Evolutionary conservation across 2,329 filamentous ascomycete genomes (phyloP).

Genomic region (Boeremia exigua): DNA sequence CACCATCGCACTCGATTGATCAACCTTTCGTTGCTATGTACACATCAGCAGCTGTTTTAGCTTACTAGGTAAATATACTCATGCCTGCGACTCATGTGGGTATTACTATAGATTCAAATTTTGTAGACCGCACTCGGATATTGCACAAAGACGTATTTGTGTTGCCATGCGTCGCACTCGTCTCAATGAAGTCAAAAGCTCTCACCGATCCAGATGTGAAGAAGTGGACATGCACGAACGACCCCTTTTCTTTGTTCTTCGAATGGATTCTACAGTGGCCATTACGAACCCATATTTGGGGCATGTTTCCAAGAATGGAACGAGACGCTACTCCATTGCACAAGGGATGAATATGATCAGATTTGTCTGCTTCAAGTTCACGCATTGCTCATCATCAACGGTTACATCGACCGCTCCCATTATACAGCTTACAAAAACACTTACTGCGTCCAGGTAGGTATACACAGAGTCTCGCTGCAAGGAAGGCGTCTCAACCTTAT

Average conservation of each 20-base stretch:
- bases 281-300: slow-evolving; percentile 61
- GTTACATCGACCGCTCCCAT: slow-evolving; percentile 59
- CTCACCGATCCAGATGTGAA: slow-evolving; percentile 44
- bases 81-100: slow-evolving; percentile 49
- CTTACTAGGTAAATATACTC: slow-evolving; percentile 18
- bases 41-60: not conserved
- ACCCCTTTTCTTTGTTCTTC: slow-evolving; percentile 33
- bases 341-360: slow-evolving; percentile 34
- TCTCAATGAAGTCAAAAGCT: slow-evolving; percentile 18
- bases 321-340: slow-evolving; percentile 49
- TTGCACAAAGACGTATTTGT: slow-evolving; percentile 52
- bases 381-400: slow-evolving; percentile 63
- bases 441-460: slow-evolving; percentile 60
- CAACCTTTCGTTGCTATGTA: too few relatives aligned
- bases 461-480: slow-evolving; percentile 58
- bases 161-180: not conserved
- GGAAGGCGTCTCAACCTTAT: slow-evolving; percentile 53
- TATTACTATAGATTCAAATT: slow-evolving; percentile 47
- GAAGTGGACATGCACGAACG: slow-evolving; percentile 54
- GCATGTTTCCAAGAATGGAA: slow-evolving; percentile 62
- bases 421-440: slow-evolving; percentile 64
- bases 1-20: too few relatives aligned
- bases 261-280: slow-evolving; percentile 56
- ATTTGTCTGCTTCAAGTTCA: slow-evolving; percentile 53
- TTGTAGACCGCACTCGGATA: slow-evolving; percentile 50